phyloP scores from a whole-genome alignment of 2,329 filamentous ascomycete species.

The Trichophyton schoenleinii region DNA sequence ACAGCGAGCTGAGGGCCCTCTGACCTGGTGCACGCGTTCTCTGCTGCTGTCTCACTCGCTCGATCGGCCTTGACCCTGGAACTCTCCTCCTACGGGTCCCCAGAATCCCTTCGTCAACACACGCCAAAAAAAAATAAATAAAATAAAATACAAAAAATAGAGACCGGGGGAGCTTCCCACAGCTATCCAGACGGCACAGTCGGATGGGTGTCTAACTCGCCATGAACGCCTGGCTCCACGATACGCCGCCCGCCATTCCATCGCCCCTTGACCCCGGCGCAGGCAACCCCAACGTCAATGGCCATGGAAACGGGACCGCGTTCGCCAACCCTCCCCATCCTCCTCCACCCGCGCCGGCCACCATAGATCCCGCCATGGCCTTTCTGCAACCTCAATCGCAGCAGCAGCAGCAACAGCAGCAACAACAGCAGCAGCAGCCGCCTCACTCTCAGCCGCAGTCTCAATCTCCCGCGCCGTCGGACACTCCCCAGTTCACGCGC shows the following conservation, averaged over 20 bases:
- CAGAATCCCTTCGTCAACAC: background rate
- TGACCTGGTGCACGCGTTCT: too few relatives aligned
- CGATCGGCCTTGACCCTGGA: background rate
- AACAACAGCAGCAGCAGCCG: background rate
- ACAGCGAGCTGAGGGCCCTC: too few relatives aligned
- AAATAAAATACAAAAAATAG: too few relatives aligned
- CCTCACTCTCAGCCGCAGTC: background rate
- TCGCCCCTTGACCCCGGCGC: conserved; percentile 37
- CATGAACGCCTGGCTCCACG: conserved; percentile 42
- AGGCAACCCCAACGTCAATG: conserved; percentile 25
- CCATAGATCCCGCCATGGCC: conserved; percentile 36
- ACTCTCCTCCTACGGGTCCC: background rate
- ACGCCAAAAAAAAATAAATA: too few relatives aligned
- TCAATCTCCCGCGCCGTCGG: conserved; percentile 29
- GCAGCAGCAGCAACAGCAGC: background rate
- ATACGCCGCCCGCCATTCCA: conserved; percentile 34
- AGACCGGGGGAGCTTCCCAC: background rate
- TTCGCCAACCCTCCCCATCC: conserved; percentile 7
- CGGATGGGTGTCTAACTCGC: conserved; percentile 24
- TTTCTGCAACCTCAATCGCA: conserved; percentile 29
- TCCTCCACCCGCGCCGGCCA: conserved; percentile 15
- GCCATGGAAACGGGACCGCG: conserved; percentile 4
- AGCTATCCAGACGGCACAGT: background rate
- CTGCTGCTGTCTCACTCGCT: background rate
- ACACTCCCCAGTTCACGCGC: conserved; percentile 43